Percentiles rank a stretch among this genome's conserved stretches.
Conservation (phyloP, 768 basidiomycete species). For the Suillus weaverae region DNA sequence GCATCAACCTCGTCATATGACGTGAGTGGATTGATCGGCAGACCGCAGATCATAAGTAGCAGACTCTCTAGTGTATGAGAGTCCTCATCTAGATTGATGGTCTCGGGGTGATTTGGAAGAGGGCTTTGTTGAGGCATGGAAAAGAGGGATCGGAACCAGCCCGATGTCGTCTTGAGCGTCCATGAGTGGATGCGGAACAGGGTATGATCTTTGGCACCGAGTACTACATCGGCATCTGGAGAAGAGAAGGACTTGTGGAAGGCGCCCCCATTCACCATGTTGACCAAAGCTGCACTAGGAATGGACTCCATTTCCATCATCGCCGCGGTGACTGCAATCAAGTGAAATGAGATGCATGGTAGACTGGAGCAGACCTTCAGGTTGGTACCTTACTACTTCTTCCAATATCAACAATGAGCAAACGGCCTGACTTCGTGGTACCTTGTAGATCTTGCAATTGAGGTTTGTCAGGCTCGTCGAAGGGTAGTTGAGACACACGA, state of each 20-base stretch:
- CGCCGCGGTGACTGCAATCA: not conserved
- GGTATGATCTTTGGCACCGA: constrained; percentile 51
- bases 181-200: constrained; percentile 60
- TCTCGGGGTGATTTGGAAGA: constrained; percentile 26
- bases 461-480: not conserved
- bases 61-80: constrained; percentile 52
- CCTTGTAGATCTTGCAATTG: not conserved
- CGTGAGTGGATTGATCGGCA: constrained; percentile 47
- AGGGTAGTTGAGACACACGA: not conserved
- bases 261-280: too few species aligned
- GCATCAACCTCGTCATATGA: constrained; percentile 56
- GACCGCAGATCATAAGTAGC: constrained; percentile 61
- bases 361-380: not conserved
- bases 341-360: not conserved
- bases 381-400: not conserved
- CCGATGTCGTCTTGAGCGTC: constrained; percentile 62
- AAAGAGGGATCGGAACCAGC: constrained; percentile 65
- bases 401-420: not conserved
- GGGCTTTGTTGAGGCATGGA: constrained; percentile 46
- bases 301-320: not conserved
- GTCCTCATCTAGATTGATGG: constrained; percentile 60
- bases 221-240: constrained; percentile 54
- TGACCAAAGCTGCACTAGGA: not conserved
- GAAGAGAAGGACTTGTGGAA: constrained; percentile 52
- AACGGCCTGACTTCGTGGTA: not conserved